Conservation (phyloP, 1,139 yeast species). For the Yamadazyma conglobata region DNA sequence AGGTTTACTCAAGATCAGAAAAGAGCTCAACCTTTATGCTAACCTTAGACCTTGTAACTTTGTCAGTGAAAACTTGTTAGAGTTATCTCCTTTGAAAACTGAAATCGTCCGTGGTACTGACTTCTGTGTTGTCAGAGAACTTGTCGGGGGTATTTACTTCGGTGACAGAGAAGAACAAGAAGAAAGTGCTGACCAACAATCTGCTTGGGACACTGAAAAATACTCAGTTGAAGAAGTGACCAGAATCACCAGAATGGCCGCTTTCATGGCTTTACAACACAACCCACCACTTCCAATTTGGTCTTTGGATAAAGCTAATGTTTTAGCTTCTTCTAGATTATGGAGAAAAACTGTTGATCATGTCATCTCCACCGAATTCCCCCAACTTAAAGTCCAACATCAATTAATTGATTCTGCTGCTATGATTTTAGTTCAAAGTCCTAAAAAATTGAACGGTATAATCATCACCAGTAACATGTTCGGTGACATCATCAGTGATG, state of each 20-base stretch:
- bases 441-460: constrained; percentile 86
- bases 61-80: constrained; percentile 80
- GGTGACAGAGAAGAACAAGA: constrained; percentile 94
- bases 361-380: constrained; percentile 83
- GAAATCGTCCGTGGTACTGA: constrained; percentile 87
- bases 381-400: constrained; percentile 78
- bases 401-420: constrained; percentile 98
- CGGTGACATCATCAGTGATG: constrained; percentile 97
- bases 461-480: constrained; percentile 94
- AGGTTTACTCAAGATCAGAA: constrained; percentile 89
- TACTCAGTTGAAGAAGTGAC: constrained; percentile 88
- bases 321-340: constrained; percentile 89
- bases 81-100: constrained; percentile 81
- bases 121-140: constrained; percentile 89
- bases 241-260: constrained; percentile 97
- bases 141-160: constrained; percentile 96
- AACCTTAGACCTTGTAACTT: constrained; percentile 95
- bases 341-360: constrained; percentile 94
- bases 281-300: constrained; percentile 91
- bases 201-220: constrained; percentile 92
- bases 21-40: constrained; percentile 90
- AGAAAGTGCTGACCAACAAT: constrained; percentile 56
- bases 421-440: constrained; percentile 89
- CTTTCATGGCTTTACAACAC: constrained; percentile 89
- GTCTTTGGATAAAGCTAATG: constrained; percentile 97